Percentiles rank a stretch among this genome's conserved stretches.
phyloP scores from a whole-genome alignment of 2,329 filamentous ascomycete species.

The Harringtonia aguacate region DNA sequence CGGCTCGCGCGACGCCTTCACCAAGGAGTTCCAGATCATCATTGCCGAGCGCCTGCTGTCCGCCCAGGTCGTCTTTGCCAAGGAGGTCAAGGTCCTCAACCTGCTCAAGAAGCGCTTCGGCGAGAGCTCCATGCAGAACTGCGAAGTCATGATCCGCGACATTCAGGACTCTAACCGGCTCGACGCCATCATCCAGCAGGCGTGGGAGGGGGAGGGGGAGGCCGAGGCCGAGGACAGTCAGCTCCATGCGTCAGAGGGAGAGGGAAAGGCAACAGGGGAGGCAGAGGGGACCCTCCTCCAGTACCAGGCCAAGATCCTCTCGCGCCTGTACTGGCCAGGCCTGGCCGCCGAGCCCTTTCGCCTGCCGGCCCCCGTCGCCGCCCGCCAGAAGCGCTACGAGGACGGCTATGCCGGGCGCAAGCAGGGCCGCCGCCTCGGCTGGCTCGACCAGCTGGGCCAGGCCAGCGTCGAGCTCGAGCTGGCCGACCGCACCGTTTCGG shows the following conservation, averaged over 20 bases:
- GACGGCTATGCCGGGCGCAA: conserved; percentile 71
- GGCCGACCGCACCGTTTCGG: conserved; percentile 62
- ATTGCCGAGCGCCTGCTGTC: conserved; percentile 72
- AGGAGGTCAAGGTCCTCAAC: conserved; percentile 73
- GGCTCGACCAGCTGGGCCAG: conserved; percentile 74
- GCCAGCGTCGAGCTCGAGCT: conserved; percentile 75
- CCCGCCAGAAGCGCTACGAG: conserved; percentile 61
- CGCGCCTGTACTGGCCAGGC: conserved; percentile 86
- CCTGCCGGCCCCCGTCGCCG: conserved; percentile 46
- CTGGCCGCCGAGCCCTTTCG: conserved; percentile 59
- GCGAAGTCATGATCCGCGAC: conserved; percentile 95
- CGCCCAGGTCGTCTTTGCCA: conserved; percentile 59
- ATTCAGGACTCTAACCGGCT: conserved; percentile 72
- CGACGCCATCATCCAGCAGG: conserved; percentile 54
- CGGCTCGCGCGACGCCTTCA: conserved; percentile 82
- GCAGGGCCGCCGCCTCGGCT: conserved; percentile 73
- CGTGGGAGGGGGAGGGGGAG: too few species aligned
- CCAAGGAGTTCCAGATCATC: conserved; percentile 84
- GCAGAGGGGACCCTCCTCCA: too few species aligned
- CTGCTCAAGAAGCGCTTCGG: conserved; percentile 84
- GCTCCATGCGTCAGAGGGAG: too few species aligned
- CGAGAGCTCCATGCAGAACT: conserved; percentile 75
- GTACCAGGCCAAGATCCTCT: conserved; percentile 77
- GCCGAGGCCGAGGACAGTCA: too few species aligned
- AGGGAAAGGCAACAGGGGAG: too few species aligned